These are phyloP conservation scores for Litchi chinensis DNA, from an alignment of 345 rosid genomes.

Conservation along the genomic window DNA sequence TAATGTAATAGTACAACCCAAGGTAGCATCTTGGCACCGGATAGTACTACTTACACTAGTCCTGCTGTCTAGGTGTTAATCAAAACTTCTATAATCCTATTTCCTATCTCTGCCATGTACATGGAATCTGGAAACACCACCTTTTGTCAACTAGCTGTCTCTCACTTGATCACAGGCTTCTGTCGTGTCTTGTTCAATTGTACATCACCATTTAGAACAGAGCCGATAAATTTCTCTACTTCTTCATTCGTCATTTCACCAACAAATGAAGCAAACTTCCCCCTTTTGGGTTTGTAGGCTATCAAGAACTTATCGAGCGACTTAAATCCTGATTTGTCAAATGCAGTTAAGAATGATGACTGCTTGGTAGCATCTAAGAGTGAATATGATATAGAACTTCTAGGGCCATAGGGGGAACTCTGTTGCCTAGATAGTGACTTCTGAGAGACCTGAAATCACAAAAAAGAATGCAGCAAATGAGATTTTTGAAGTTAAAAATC, in stretches of 20 bases:
- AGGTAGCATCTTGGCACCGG: too few species aligned
- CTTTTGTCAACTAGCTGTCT: not conserved
- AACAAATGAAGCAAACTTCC: conserved; percentile 53
- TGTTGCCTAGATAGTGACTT: conserved; percentile 68
- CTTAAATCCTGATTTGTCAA: conserved; percentile 64
- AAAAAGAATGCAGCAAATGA: conserved; percentile 18
- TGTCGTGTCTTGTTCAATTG: conserved; percentile 54
- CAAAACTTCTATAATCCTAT: not conserved
- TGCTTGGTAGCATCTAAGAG: conserved; percentile 73
- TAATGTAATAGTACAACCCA: too few species aligned
- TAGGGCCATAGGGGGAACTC: conserved; percentile 40
- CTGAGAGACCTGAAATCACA: conserved; percentile 64
- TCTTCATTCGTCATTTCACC: conserved; percentile 56
- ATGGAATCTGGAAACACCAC: conserved; percentile 5
- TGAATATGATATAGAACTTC: conserved; percentile 56
- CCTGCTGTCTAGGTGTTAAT: not conserved
- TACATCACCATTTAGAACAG: conserved; percentile 79
- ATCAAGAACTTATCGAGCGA: conserved; percentile 51
- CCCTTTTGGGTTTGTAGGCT: conserved; percentile 78
- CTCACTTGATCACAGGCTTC: conserved; percentile 57
- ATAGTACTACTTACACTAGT: not conserved
- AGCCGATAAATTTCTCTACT: conserved; percentile 67
- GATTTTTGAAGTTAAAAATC: not conserved
- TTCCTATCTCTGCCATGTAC: not conserved
- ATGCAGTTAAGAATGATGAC: conserved; percentile 55